Evolutionary conservation across 2,329 filamentous ascomycete genomes (phyloP).

Genomic region (Berkeleyomyces rouxiae): DNA sequence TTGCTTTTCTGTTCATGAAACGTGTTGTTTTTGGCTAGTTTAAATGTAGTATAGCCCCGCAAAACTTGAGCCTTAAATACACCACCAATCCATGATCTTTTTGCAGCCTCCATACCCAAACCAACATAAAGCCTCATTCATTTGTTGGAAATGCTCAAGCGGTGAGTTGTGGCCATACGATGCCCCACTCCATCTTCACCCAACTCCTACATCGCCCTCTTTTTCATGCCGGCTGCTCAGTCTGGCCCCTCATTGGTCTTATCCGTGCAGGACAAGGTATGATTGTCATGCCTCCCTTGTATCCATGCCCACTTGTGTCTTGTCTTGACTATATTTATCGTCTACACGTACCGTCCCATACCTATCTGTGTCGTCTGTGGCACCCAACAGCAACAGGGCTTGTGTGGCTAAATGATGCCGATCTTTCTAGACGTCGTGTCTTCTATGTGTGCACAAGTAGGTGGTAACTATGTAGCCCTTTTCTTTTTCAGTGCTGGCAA

Average conservation of each 20-base stretch:
- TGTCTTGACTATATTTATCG: too few relatives aligned
- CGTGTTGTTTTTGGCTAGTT: not conserved
- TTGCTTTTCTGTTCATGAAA: not conserved
- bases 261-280: slow-evolving; percentile 1
- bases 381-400: slow-evolving; percentile 1
- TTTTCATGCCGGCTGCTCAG: not conserved
- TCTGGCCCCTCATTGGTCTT: not conserved
- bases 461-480: not conserved
- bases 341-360: too few relatives aligned
- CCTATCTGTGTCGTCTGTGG: not conserved
- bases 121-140: not conserved
- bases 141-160: slow-evolving; percentile 1
- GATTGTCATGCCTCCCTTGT: not conserved
- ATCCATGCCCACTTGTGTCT: not conserved
- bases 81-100: not conserved
- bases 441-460: not conserved
- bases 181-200: slow-evolving; percentile 1
- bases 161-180: not conserved
- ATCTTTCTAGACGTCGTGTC: slow-evolving; percentile 6
- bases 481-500: not conserved
- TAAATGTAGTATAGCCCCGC: not conserved
- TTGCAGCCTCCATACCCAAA: not conserved
- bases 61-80: not conserved
- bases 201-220: not conserved
- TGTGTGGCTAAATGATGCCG: slow-evolving; percentile 5